Base-by-base conservation (phyloP, 1,284 basidiomycete genomes). In the Omphalotus olearius region DNA sequence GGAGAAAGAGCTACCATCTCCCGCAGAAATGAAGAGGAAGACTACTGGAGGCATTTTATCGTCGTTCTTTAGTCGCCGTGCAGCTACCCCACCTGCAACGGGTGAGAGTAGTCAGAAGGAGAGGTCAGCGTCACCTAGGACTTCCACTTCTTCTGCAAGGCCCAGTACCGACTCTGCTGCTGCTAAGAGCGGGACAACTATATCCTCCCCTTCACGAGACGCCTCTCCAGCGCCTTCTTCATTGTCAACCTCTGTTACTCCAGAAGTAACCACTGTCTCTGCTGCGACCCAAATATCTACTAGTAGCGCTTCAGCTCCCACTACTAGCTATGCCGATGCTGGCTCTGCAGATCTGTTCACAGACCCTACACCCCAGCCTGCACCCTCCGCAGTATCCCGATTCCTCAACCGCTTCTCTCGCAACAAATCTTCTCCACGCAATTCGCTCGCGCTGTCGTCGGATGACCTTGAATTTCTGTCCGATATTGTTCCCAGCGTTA, bases 391-490 rank as follows among this genome's bases (percentile, higher is more conserved):
- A 14, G 82, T 89, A 38, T 86, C 86, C 17, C 79, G 87, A 4
- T 88, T 89, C 59, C 68, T 88, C 42, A 78, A 73, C 48, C 78
- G 84, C 35, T 88, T 90, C 63, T 83, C 83, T 26, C 76, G 81
- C 13, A 57, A 68, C 18, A 74, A 69, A 48, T 57, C 72, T 5
- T 59, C 70, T n/a, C 42, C 74, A 6, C 71, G 73, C 37, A 72
- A 69, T 44, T 79, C 82, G 9, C 64, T 89, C 39, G 76, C 83
- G 3, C 71, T 89, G 17, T 87, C 86, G 6, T 72, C 78, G 2
- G 80, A 86, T 53, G 87, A 90, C 62, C 69, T 90, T 20, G 84
- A 88, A 58, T 88, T 85, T 58, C 71, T 90, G n/a, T 77, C 81
- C 9, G 87, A 89, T 57, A 80, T 87, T 46, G 81, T 83, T 4